A percentile compares a stretch with the other conserved stretches of the same genome.
phyloP scores from a whole-genome alignment of 1,284 basidiomycete species.

The Apiotrichum akiyoshidainum region DNA sequence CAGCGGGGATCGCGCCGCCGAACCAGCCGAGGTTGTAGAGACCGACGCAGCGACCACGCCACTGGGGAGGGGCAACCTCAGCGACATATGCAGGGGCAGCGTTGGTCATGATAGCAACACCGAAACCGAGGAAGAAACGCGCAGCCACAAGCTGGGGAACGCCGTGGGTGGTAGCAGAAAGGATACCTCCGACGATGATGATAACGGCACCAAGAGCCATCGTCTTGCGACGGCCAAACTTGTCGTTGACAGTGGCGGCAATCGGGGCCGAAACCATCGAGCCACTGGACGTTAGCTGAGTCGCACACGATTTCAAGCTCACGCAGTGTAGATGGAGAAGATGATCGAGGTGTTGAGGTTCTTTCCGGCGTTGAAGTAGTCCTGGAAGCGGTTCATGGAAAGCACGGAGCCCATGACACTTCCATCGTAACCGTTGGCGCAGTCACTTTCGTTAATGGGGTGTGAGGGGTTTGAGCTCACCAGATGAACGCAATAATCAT shows the following conservation, averaged over 20 bases:
- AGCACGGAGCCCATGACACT: conserved; percentile 16
- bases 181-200: conserved; percentile 50
- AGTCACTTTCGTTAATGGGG: conserved; percentile 19
- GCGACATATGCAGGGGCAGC: conserved; percentile 56
- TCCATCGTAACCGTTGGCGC: conserved; percentile 37
- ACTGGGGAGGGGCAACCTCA: conserved; percentile 63
- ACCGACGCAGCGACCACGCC: conserved; percentile 61
- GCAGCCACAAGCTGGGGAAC: conserved; percentile 45
- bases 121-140: conserved; percentile 50
- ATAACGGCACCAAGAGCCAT: conserved; percentile 55
- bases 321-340: conserved; percentile 33
- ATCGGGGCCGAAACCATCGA: conserved; percentile 22
- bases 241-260: conserved; percentile 38
- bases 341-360: conserved; percentile 24
- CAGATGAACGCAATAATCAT: background rate
- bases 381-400: conserved; percentile 30
- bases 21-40: conserved; percentile 49
- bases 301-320: background rate
- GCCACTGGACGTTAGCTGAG: background rate
- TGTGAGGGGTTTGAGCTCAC: too few relatives aligned
- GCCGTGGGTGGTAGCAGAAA: conserved; percentile 33
- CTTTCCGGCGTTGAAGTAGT: conserved; percentile 23
- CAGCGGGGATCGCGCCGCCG: conserved; percentile 32
- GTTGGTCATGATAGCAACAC: conserved; percentile 50
- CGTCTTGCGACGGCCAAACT: conserved; percentile 56